A percentile compares a stretch with the other conserved stretches of the same genome.
These are phyloP conservation scores for Ganoderma sp. DNA, from an alignment of 1,284 basidiomycete genomes.

Conservation along the genomic window DNA sequence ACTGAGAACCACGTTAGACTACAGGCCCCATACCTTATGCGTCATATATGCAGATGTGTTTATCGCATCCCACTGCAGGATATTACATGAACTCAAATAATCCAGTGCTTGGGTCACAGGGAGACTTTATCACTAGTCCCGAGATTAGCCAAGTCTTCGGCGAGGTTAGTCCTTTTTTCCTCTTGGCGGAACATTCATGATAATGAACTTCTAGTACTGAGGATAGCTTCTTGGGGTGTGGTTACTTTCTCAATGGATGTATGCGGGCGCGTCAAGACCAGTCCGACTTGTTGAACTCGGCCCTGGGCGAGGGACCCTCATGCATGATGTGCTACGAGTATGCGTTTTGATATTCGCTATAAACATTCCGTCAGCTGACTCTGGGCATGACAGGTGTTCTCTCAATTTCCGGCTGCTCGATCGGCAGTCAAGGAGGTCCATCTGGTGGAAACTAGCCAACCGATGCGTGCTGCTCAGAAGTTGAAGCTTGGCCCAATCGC, in stretches of 20 bases:
- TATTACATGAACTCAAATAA: constrained; percentile 84
- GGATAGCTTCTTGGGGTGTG: constrained; percentile 84
- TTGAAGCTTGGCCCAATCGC: constrained; percentile 51
- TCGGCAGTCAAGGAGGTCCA: constrained; percentile 62
- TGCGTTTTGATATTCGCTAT: constrained; percentile 35
- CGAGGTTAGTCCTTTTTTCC: constrained; percentile 65
- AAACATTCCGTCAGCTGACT: neutral
- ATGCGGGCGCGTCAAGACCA: constrained; percentile 54
- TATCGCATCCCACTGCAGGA: constrained; percentile 85
- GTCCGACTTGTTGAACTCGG: constrained; percentile 91
- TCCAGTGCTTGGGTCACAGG: constrained; percentile 83
- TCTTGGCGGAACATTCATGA: constrained; percentile 27
- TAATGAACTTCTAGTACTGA: constrained; percentile 45
- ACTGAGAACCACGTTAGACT: constrained; percentile 52
- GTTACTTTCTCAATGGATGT: constrained; percentile 83
- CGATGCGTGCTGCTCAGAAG: constrained; percentile 72
- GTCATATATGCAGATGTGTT: constrained; percentile 88
- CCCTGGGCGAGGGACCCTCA: constrained; percentile 92
- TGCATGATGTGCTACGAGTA: constrained; percentile 90
- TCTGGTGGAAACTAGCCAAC: constrained; percentile 81
- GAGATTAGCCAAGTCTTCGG: constrained; percentile 98
- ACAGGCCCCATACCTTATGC: constrained; percentile 88
- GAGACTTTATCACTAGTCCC: constrained; percentile 97
- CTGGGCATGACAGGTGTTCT: constrained; percentile 54
- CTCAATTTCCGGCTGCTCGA: constrained; percentile 52